These are phyloP conservation scores for Rubroshorea leprosula DNA, from an alignment of 345 rosid species.

Conservation along the genomic window DNA sequence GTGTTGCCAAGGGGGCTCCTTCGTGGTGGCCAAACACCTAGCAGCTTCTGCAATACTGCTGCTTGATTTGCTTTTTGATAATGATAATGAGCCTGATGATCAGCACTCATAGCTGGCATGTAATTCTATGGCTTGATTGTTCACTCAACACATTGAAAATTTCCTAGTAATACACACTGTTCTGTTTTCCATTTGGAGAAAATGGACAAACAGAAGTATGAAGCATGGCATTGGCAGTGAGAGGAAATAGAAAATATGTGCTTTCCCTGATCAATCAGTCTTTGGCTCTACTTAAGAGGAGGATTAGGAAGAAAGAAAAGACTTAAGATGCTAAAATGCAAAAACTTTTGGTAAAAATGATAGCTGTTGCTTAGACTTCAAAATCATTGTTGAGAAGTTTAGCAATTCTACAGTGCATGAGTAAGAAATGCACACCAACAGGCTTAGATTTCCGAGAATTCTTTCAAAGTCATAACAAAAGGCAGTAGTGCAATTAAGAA, in stretches of 20 bases:
- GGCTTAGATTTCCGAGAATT: neutral
- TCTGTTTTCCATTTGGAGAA: too few species aligned
- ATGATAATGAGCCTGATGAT: neutral
- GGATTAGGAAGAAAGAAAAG: neutral
- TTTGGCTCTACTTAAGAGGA: neutral
- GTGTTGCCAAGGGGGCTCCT: too few species aligned
- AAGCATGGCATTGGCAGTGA: neutral
- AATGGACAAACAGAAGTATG: neutral
- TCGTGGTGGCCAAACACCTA: too few species aligned
- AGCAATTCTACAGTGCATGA: constrained; percentile 1
- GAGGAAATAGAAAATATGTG: neutral
- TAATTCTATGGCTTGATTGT: neutral
- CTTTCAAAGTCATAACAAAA: neutral
- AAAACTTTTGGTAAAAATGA: neutral
- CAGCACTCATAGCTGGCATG: constrained; percentile 8
- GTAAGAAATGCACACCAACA: neutral
- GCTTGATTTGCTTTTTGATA: too few species aligned
- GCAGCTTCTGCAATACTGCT: too few species aligned
- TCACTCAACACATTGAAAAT: neutral
- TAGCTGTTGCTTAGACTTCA: neutral
- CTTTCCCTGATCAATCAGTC: neutral
- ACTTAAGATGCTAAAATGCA: neutral
- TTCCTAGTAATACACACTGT: too few species aligned
- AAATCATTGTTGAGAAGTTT: neutral
- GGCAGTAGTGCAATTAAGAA: neutral